Conservation (phyloP, 139 green algal genomes). For the Chlorella vulgaris region DNA sequence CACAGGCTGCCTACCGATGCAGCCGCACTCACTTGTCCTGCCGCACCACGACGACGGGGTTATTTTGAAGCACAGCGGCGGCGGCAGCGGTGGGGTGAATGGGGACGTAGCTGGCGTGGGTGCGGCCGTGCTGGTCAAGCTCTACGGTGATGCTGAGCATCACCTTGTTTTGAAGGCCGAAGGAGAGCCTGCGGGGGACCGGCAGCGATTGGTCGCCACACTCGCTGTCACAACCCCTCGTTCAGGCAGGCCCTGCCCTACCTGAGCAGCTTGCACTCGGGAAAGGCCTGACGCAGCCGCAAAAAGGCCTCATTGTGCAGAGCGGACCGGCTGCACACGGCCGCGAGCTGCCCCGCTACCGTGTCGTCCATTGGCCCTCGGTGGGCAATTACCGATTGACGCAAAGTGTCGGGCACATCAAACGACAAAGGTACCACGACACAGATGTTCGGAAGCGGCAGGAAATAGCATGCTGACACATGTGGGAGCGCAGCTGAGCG, state of each 20-base stretch:
- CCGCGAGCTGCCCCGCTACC: background rate
- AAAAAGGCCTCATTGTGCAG: background rate
- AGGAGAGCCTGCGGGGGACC: constrained; percentile 29
- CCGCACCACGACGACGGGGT: constrained; percentile 18
- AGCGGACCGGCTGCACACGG: background rate
- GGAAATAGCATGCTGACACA: too few relatives aligned
- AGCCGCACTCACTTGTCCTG: constrained; percentile 11
- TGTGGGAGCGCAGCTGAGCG: too few relatives aligned
- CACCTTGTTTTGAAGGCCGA: constrained; percentile 37
- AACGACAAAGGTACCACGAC: too few relatives aligned
- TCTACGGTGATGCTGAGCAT: constrained; percentile 29
- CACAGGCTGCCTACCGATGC: background rate
- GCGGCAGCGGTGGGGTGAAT: constrained; percentile 35
- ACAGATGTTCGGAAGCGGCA: too few relatives aligned
- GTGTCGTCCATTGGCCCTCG: background rate
- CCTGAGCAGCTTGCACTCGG: constrained; percentile 12
- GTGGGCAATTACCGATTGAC: too few relatives aligned
- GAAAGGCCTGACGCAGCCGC: constrained; percentile 5
- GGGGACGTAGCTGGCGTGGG: constrained; percentile 27
- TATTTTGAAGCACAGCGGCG: constrained; percentile 25
- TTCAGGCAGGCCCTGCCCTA: too few relatives aligned
- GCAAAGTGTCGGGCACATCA: too few relatives aligned
- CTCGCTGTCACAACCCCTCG: too few relatives aligned
- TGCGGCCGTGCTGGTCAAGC: background rate
- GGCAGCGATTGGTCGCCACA: too few relatives aligned